Evolutionary conservation across 495 filamentous ascomycete genomes (phyloP).

Genomic region (Aspergillus campestris): DNA sequence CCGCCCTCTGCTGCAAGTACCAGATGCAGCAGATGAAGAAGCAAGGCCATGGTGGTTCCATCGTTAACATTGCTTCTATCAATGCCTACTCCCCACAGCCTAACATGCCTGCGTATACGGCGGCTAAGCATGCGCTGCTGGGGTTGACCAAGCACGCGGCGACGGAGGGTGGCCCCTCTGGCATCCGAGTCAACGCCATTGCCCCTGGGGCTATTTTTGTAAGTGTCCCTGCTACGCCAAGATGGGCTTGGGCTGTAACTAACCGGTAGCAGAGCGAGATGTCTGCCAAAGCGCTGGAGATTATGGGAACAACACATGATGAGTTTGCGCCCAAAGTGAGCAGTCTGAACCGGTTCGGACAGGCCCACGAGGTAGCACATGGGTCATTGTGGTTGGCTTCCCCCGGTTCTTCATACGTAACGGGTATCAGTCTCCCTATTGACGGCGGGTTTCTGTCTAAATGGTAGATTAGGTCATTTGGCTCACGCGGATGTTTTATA

Average conservation of each 20-base stretch:
- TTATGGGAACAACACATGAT: constrained; percentile 19
- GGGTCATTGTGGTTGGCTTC: constrained; percentile 26
- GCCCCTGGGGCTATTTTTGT: constrained; percentile 11
- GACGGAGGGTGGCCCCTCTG: constrained; percentile 4
- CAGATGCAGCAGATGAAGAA: constrained; percentile 15
- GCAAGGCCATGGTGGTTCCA: constrained; percentile 22
- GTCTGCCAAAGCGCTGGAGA: constrained; percentile 10
- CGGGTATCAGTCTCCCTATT: constrained; percentile 20
- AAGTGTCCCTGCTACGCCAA: not conserved
- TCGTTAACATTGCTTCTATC: constrained; percentile 36
- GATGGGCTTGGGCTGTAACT: not conserved
- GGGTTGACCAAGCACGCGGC: constrained; percentile 35
- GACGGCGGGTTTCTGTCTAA: constrained; percentile 16
- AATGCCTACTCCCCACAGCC: constrained; percentile 17
- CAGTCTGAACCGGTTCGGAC: constrained; percentile 18
- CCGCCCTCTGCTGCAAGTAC: constrained; percentile 9
- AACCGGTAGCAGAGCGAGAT: constrained; percentile 16
- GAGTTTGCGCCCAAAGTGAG: constrained; percentile 13
- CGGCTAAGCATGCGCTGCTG: constrained; percentile 36
- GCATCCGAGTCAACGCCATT: constrained; percentile 19
- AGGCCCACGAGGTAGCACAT: constrained; percentile 24
- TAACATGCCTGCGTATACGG: constrained; percentile 26
- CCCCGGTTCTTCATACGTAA: constrained; percentile 22
- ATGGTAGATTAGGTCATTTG: too few relatives aligned
- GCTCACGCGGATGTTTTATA: too few relatives aligned